Conservation (phyloP, 495 filamentous ascomycete genomes). For the Platismatia glauca region DNA sequence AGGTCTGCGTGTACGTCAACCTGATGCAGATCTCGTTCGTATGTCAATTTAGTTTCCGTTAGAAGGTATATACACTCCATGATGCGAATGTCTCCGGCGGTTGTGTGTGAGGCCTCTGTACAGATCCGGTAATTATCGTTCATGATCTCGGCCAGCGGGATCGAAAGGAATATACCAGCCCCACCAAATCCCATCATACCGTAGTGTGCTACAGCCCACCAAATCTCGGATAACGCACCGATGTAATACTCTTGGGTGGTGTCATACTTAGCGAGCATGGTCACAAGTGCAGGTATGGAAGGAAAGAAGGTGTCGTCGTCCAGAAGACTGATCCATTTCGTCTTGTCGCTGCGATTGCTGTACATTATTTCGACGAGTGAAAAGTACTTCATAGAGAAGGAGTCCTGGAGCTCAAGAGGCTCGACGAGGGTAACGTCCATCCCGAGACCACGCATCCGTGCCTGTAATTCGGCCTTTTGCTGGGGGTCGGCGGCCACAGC, state of each 20-base stretch:
- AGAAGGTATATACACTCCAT: slow-evolving; percentile 52
- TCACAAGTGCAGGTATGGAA: slow-evolving; percentile 44
- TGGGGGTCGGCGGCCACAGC: slow-evolving; percentile 22
- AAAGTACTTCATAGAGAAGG: slow-evolving; percentile 57
- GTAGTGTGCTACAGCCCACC: slow-evolving; percentile 47
- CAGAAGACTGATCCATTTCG: slow-evolving; percentile 55
- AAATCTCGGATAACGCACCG: slow-evolving; percentile 56
- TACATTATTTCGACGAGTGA: slow-evolving; percentile 50
- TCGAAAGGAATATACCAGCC: slow-evolving; percentile 57
- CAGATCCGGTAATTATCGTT: slow-evolving; percentile 47
- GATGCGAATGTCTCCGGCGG: slow-evolving; percentile 52
- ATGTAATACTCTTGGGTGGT: slow-evolving; percentile 47
- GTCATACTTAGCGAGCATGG: slow-evolving; percentile 48
- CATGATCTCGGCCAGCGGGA: slow-evolving; percentile 48
- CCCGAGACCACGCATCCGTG: slow-evolving; percentile 40
- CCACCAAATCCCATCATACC: slow-evolving; percentile 62
- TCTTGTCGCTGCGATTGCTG: slow-evolving; percentile 40
- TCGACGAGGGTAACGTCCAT: slow-evolving; percentile 47
- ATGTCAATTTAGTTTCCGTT: slow-evolving; percentile 46
- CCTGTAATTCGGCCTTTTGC: slow-evolving; percentile 37
- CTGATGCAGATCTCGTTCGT: slow-evolving; percentile 52
- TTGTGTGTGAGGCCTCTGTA: slow-evolving; percentile 39
- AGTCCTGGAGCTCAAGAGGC: slow-evolving; percentile 36
- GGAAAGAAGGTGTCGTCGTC: slow-evolving; percentile 72
- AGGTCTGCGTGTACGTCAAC: slow-evolving; percentile 53